Base-by-base conservation (phyloP, 163 green algal genomes). In the Volvox carteri region DNA sequence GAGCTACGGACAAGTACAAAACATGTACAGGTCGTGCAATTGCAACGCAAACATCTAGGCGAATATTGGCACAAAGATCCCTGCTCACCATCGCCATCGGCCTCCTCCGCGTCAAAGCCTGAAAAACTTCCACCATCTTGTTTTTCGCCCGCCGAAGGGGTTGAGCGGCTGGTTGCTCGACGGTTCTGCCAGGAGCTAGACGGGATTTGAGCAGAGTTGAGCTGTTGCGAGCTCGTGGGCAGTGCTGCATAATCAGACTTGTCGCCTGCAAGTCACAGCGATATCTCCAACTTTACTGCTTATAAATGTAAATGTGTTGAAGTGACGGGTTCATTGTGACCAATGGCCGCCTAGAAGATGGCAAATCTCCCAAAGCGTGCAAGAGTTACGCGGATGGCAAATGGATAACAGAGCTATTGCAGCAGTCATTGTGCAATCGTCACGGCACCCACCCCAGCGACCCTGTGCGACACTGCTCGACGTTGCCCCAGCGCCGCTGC, bases 71-170 rank as follows among this genome's bases (percentile, higher is more conserved):
- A 23, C 28, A 5, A 11, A 65, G 28, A 65, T 12, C 14, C 12
- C 14, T 5, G 28, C 54, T 86, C 78, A 41, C 35, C 52, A 48
- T 86, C 60, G 41, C 42, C 56, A 23, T 86, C 58, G 6, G 19
- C 21, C 11, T 42, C 78, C 19, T 77, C 77, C 4, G 65, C 84
- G 25, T 90, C 89, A 70, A 90, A 90, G 56, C 89, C 84, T 0
- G 73, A 37, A 37, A 92, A 92, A 52, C 54, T 42, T 33, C 65
- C 37, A 70, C 48, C 67, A 2, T 65, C 78, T 30, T 60, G 50
- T 1, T 70, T 68, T 19, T 62, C 28, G 8, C 48, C 70, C 35
- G 50, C 23, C 42, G 46, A 44, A 6, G 23, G 9, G n/a, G 11
- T 19, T 18, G 46, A 14, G 4, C 77, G 52, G 37, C 19, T 35